Evolutionary conservation across 257 asterid genomes (phyloP), one percentile per base, ranked within the genome.

Genomic region (Coffea canephora): DNA sequence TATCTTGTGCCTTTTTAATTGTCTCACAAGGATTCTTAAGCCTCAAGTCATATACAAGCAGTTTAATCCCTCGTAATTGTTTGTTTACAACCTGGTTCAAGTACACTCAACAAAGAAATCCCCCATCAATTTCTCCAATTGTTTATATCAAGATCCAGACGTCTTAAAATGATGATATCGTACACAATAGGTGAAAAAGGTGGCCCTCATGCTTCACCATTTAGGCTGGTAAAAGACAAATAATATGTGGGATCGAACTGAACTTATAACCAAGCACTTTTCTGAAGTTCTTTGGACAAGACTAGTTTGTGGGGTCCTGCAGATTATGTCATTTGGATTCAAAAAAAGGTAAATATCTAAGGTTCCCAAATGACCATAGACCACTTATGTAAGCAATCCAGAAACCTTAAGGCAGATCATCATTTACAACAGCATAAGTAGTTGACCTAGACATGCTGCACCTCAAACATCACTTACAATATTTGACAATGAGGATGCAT

Each of bases 401-500:
- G 39, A 14, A 75, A 4, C 34, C 19, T 8, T 27, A 45, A 62
- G 39, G 71, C 72, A 77, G 74, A 80, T 43, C 15, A 34, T 48
- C 45, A 39, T 75, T 25, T n/a, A 7, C 27, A 54, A 68, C 66
- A 66, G 43, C 10, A 72, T 4, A 67, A 55, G 31, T 23, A 61
- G 78, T 13, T n/a, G 69, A 4, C 49, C 12, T 50, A 75, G 48
- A 48, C 41, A 62, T 46, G 71, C 46, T 0, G 54, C 41, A 54
- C 64, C 73, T 18, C n/a, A 71, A 61, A 45, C 34, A 81, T 48
- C 62, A 89, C 98, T 90, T 85, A 95, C 99, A 43, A 89, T 84
- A 80, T 93, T 95, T 8, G 97, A 89, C 76, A 93, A 85, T 54
- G 99, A 95, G 82, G 95, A 88, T 59, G 96, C 92, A 78, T 89